A percentile compares a stretch with the other conserved stretches of the same genome.
Conservation (phyloP, 345 rosid species). For the Anastatica hierochuntica region DNA sequence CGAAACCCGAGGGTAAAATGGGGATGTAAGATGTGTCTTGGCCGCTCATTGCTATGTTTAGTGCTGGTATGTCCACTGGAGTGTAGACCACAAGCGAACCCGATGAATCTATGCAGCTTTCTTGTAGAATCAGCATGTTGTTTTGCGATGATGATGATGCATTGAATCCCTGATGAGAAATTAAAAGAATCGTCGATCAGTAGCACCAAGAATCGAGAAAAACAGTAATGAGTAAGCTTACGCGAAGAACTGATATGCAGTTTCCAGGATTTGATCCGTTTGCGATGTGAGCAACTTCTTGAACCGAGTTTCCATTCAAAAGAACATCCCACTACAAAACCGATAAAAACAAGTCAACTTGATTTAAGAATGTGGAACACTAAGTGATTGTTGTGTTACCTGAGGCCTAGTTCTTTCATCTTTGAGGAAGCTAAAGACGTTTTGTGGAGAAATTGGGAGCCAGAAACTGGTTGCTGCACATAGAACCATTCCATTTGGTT, state of each 20-base stretch:
- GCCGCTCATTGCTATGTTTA: conserved; percentile 84
- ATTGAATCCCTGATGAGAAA: conserved; percentile 43
- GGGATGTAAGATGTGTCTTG: conserved; percentile 82
- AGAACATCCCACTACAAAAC: conserved; percentile 82
- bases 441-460: conserved; percentile 73
- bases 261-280: conserved; percentile 87
- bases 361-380: not conserved
- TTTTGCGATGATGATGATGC: conserved; percentile 60
- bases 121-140: conserved; percentile 93
- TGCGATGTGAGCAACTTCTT: conserved; percentile 85
- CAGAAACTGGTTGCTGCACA: conserved; percentile 91
- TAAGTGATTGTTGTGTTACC: conserved; percentile 26
- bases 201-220: not conserved
- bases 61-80: conserved; percentile 66
- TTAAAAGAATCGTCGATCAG: not conserved
- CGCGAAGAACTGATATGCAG: conserved; percentile 88
- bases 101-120: conserved; percentile 82
- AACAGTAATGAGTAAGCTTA: conserved; percentile 27
- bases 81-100: conserved; percentile 75
- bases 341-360: not conserved
- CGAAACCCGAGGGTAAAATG: conserved; percentile 75
- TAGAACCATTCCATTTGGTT: conserved; percentile 70
- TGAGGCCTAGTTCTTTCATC: conserved; percentile 87
- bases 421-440: conserved; percentile 70
- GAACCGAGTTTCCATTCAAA: conserved; percentile 67